phyloP scores from a whole-genome alignment of 768 basidiomycete species.

The Tylopilus sp. region DNA sequence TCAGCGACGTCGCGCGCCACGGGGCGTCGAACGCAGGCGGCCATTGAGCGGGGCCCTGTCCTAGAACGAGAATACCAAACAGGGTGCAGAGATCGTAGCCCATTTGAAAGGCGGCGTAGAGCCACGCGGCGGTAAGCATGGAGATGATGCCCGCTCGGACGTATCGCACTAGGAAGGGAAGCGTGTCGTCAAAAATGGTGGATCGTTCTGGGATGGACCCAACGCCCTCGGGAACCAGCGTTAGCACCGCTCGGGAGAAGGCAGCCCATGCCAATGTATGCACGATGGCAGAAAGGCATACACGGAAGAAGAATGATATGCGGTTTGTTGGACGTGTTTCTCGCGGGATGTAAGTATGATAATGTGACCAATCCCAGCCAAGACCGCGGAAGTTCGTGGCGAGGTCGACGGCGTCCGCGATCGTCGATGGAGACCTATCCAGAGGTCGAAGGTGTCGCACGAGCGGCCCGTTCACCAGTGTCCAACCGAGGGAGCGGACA shows the following conservation, averaged over 20 bases:
- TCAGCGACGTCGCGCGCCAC: not conserved
- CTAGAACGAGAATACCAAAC: not conserved
- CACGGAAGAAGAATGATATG: not conserved
- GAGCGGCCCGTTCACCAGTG: not conserved
- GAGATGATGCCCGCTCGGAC: not conserved
- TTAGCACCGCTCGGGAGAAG: not conserved
- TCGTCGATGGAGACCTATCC: not conserved
- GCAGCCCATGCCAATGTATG: not conserved
- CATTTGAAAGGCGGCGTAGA: not conserved
- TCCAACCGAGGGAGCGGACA: not conserved
- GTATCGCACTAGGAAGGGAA: not conserved
- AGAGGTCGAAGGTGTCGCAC: not conserved
- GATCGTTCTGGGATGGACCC: not conserved
- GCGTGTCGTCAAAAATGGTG: not conserved
- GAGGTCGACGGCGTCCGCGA: constrained; percentile 1
- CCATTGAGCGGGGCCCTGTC: not conserved
- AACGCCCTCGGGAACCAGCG: not conserved
- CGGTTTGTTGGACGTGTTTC: not conserved
- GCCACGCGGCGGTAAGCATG: not conserved
- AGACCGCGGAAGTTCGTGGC: not conserved
- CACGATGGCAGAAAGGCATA: not conserved
- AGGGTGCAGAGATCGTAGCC: not conserved
- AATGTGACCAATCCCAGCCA: not conserved
- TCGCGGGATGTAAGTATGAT: not conserved
- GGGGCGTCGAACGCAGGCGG: not conserved